These are phyloP conservation scores for Fraxinus americana DNA, from an alignment of 257 asterid species.

Conservation along the genomic window DNA sequence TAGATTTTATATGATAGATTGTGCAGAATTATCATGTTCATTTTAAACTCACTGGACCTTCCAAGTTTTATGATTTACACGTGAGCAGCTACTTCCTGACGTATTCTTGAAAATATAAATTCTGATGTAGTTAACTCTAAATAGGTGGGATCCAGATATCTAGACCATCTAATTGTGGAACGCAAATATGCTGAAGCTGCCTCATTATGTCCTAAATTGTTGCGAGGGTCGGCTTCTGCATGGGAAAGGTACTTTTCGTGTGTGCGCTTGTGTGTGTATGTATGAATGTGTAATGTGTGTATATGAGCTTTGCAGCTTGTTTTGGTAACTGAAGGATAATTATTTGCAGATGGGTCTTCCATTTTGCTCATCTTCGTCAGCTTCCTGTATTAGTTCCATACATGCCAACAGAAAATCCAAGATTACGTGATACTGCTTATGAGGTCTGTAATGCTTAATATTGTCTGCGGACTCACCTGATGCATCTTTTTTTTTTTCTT, in stretches of 20 bases:
- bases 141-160: conserved; percentile 93
- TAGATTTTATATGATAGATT: conserved; percentile 11
- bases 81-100: conserved; percentile 12
- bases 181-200: conserved; percentile 97
- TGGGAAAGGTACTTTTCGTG: conserved; percentile 80
- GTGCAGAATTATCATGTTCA: conserved; percentile 11
- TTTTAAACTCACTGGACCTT: neutral
- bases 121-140: conserved; percentile 30
- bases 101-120: conserved; percentile 10
- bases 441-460: conserved; percentile 62
- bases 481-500: neutral
- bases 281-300: neutral
- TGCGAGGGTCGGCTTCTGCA: conserved; percentile 90
- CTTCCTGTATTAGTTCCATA: conserved; percentile 94
- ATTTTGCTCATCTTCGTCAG: conserved; percentile 97
- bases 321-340: conserved; percentile 25
- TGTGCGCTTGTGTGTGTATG: neutral
- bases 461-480: conserved; percentile 6
- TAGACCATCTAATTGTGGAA: conserved; percentile 92
- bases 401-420: conserved; percentile 94
- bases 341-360: conserved; percentile 88
- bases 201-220: conserved; percentile 85
- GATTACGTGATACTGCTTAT: conserved; percentile 94
- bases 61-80: conserved; percentile 8
- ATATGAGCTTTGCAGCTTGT: conserved; percentile 9